Conservation (phyloP, 345 rosid species). For the Psidium friedrichsthalianum region DNA sequence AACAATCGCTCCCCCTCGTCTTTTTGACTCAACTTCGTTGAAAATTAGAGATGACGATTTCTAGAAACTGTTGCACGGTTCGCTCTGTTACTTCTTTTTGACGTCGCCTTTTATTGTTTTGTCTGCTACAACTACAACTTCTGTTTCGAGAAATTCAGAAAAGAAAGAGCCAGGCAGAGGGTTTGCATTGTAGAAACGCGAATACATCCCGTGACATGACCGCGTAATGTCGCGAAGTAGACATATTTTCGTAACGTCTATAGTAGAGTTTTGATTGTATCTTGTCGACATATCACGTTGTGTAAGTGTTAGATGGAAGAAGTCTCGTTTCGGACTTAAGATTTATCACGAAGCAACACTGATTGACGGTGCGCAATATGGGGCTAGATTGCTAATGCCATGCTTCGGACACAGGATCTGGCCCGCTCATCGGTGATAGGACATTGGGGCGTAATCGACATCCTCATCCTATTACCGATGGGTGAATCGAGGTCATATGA, state of each 20-base stretch:
- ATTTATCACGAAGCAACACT: not conserved
- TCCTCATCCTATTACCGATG: not conserved
- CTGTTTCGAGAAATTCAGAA: not conserved
- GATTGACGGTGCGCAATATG: not conserved
- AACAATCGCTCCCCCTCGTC: not conserved
- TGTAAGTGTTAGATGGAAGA: not conserved
- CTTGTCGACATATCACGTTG: not conserved
- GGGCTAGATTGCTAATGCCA: not conserved
- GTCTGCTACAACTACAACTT: not conserved
- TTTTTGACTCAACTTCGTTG: not conserved
- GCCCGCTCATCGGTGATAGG: not conserved
- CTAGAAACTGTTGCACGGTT: not conserved
- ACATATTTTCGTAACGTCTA: not conserved
- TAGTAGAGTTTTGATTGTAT: not conserved
- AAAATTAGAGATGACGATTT: not conserved
- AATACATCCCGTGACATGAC: not conserved
- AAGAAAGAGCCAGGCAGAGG: not conserved
- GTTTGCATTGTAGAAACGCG: not conserved
- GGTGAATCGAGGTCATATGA: not conserved
- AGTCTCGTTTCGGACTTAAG: not conserved
- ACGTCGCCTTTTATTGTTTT: not conserved
- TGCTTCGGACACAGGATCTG: not conserved
- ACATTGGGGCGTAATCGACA: not conserved
- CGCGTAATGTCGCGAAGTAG: not conserved
- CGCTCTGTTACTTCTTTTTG: not conserved